phyloP scores from a whole-genome alignment of 345 rosid species.

The Rhodamnia argentea region DNA sequence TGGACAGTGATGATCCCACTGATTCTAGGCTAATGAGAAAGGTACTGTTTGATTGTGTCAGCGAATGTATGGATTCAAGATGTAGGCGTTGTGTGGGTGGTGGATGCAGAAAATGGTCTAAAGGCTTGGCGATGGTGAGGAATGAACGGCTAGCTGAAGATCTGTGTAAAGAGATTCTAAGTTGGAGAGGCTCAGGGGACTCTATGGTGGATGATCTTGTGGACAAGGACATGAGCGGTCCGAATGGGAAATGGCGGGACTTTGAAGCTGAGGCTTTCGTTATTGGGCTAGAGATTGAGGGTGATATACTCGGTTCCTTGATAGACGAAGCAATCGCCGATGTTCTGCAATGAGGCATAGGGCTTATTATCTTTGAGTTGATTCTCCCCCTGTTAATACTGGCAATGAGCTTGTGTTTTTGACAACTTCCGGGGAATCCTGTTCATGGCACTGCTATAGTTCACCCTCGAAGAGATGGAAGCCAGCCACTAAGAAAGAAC shows the following conservation, averaged over 20 bases:
- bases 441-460: not conserved
- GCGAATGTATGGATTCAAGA: constrained; percentile 56
- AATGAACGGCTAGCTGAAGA: constrained; percentile 55
- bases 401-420: not conserved
- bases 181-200: constrained; percentile 59
- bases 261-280: constrained; percentile 57
- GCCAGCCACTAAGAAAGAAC: not conserved
- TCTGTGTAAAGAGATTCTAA: constrained; percentile 57
- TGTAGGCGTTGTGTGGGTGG: constrained; percentile 41
- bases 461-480: not conserved
- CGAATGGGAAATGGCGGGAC: constrained; percentile 71
- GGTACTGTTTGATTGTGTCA: constrained; percentile 58
- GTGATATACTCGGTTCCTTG: constrained; percentile 40
- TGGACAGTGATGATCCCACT: not conserved
- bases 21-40: constrained; percentile 44
- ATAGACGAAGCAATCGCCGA: constrained; percentile 57
- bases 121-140: constrained; percentile 40
- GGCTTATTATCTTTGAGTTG: not conserved
- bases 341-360: constrained; percentile 4
- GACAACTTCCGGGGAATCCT: not conserved
- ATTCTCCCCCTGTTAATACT: not conserved
- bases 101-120: constrained; percentile 42
- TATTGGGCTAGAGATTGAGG: constrained; percentile 52
- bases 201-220: constrained; percentile 91
- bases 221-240: constrained; percentile 81